Base-by-base conservation (phyloP, 495 filamentous ascomycete species). In the Trypethelium eluteriae region DNA sequence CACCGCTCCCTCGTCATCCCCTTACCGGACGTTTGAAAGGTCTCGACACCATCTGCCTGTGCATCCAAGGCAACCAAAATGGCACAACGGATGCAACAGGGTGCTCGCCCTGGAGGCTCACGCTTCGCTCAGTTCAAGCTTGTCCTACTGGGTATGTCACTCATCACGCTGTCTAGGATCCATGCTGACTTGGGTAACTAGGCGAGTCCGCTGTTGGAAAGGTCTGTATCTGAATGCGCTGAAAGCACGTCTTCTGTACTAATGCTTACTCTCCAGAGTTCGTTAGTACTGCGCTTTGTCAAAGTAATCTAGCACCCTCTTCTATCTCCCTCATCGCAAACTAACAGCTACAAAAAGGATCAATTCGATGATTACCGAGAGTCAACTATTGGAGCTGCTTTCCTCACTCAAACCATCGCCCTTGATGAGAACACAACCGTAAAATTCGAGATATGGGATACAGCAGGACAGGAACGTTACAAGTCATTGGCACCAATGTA, bases 391-490 rank as follows among this genome's bases (percentile, higher is more conserved):
- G 94, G 94, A 79, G 94, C 94, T 68, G 94, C 94, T 69, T 98
- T 98, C 86, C 83, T 98, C 70, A 98, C 94, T 74, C 94, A 98
- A 79, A 98, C 94, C 62, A 98, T 98, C 74, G 90, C 93, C 67
- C 86, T 98, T 75, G 94, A 97, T 79, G 94, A 98, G 75, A 91
- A 85, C 76, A 97, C 94, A 68, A 98, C 94, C 50, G 93, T 98
- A 77, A 98, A 98, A 81, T 98, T 98, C 74, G 94, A 98, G 81
- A 98, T 98, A 74, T 98, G 94, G 94, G 94, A 98, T 79, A 98
- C 94, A 25, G 94, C 94, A 59, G 94, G 94, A 65, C 94, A 98
- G 81, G 94, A 98, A 75, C 85, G 94, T 71, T 98, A 97, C 81
- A 98, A 97, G 84, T 97, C 93, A 5, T 80, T 98, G 69, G 95